Evolutionary conservation across 2,329 filamentous ascomycete species (phyloP), one percentile per base, ranked within the genome.

Genomic region (Talaromyces verruculosus): DNA sequence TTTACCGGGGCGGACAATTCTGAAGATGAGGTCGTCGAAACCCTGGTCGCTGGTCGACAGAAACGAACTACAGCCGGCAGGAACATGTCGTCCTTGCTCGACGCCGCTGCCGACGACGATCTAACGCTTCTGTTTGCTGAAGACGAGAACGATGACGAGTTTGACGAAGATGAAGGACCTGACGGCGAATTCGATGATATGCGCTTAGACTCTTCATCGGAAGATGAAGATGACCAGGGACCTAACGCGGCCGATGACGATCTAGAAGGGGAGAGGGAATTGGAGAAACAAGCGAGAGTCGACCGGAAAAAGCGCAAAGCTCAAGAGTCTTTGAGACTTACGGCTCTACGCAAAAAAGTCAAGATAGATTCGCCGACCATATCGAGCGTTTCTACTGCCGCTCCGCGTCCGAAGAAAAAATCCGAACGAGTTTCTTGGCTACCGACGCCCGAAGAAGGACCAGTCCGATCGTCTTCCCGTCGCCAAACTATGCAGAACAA

Each of bases 1-100:
- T 61, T 63, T 1, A 71, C 74, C n/a, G 71, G 70, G 17, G 51
- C 70, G 8, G 69, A 65, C 45, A 73, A 72, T 10, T 74, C 72
- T 22, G 67, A 71, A 60, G 70, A 70, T 49, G 67, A 69, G 33
- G 55, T 58, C 1, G 70, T 77, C 60, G 73, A 78, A 62, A 73
- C 76, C 13, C 69, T 78, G 63, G 71, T 79, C 45, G 68, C 71
- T 59, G 77, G 77, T 39, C 89, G 93, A 67, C 83, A 87, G 70
- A 91, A 88, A 77, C 89, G 93, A 69, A 88, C 89, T 13, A 96
- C 91, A 0, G 93, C 93, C 22, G 93, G 93, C 66, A 93, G 92
- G 75, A 88, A 92, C 69, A 90, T 96, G 84, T 89, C 90, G 72
- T 87, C 87, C 60, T 87, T 96, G 75, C 82, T 95, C 55, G 88